A percentile compares a stretch with the other conserved stretches of the same genome.
Conservation (phyloP, 2,329 filamentous ascomycete species). For the Pseudocercospora fuligena region DNA sequence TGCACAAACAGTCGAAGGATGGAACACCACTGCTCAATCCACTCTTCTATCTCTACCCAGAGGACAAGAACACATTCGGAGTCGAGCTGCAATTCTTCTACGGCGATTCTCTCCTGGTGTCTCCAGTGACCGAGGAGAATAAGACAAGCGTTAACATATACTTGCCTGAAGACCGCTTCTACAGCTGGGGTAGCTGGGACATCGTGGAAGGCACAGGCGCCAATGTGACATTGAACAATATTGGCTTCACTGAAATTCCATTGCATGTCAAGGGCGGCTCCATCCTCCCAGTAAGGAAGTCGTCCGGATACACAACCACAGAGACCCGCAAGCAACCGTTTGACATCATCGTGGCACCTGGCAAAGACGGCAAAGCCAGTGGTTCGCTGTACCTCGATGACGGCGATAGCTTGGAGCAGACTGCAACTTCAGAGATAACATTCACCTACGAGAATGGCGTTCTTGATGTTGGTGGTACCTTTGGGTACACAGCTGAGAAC, state of each 20-base stretch:
- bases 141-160: constrained; percentile 59
- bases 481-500: constrained; percentile 19
- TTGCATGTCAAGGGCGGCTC: constrained; percentile 68
- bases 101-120: constrained; percentile 60
- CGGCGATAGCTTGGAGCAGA: constrained; percentile 68
- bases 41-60: constrained; percentile 71
- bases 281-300: constrained; percentile 63
- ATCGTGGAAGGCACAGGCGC: constrained; percentile 52
- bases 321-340: constrained; percentile 69
- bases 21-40: constrained; percentile 71
- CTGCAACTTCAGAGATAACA: constrained; percentile 58
- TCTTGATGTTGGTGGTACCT: constrained; percentile 18
- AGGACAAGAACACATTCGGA: constrained; percentile 57
- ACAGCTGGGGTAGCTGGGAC: constrained; percentile 61
- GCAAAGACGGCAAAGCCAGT: constrained; percentile 62
- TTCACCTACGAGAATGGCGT: constrained; percentile 62
- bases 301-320: constrained; percentile 64
- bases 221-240: constrained; percentile 46
- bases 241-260: constrained; percentile 62
- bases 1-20: constrained; percentile 63
- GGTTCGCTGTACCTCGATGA: constrained; percentile 79
- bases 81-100: constrained; percentile 64
- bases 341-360: constrained; percentile 71
- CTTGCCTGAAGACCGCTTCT: constrained; percentile 63
- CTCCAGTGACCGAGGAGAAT: constrained; percentile 59